Evolutionary conservation across 768 basidiomycete genomes (phyloP), one percentile per base, ranked within the genome.

Genomic region (Serpula lacrymans): DNA sequence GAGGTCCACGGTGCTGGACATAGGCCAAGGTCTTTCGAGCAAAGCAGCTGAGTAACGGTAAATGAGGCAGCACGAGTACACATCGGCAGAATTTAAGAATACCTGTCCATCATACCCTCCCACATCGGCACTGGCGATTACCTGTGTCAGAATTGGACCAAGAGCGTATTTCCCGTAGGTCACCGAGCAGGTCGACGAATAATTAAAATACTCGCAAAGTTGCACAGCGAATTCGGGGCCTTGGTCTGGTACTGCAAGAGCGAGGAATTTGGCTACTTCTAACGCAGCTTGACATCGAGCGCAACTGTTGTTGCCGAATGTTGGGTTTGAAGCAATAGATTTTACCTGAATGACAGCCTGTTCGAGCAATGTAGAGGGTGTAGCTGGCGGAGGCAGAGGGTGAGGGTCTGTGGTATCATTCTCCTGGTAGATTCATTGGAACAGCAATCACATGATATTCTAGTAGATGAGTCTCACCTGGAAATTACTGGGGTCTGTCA

Each of bases 61-160:
- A 9, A 29, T 28, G 8, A 43, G 23, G 5, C 30, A 26, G 0
- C 16, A 17, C n/a, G n/a, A n/a, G n/a, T n/a, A n/a, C n/a, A n/a
- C n/a, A 30, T 20, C 23, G 13, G 6, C 28, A 4, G 23, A 28
- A 9, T 9, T 14, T 21, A 2, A 9, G 21, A 9, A 23, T 48
- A 83, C 82, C 70, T 84, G 81, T 11, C 86, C 86, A 50, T 88
- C 86, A 40, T 77, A 78, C 5, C 84, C 83, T 10, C 77, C 78
- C 2, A 82, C 77, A 51, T 88, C 76, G 6, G 84, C 81, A 46
- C 80, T 81, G 9, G 83, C 77, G 27, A 82, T 46, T 9, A 88
- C 83, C 58, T 88, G 86, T 0, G 86, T 84, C 43, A 86, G 56
- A 21, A 82, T 67, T 3, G 80, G 62, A 0, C 86, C 85, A 13